Percentiles rank a stretch among this genome's conserved stretches.
Conservation (phyloP, 2,329 filamentous ascomycete species). For the Allantophomopsis cytisporea region DNA sequence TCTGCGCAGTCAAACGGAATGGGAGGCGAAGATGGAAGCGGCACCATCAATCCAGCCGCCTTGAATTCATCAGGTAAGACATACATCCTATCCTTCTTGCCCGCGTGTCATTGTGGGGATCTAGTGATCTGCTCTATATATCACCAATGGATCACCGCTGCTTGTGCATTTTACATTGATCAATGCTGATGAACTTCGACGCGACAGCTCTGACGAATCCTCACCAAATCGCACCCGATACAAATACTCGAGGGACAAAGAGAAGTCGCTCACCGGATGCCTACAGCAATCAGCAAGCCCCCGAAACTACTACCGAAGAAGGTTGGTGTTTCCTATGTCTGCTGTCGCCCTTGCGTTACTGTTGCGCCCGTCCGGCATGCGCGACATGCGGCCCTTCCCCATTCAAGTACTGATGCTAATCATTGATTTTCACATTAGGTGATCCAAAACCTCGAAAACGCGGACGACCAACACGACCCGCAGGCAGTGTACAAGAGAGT, state of each 20-base stretch:
- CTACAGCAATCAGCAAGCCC: slow-evolving; percentile 35
- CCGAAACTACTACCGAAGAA: too few relatives aligned
- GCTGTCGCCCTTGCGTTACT: slow-evolving; percentile 3
- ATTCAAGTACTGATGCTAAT: slow-evolving; percentile 7
- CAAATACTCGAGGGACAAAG: slow-evolving; percentile 58
- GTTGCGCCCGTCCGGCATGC: slow-evolving; percentile 12
- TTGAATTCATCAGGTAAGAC: slow-evolving; percentile 64
- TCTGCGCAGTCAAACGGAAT: slow-evolving; percentile 53
- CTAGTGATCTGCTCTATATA: too few relatives aligned
- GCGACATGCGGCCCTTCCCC: slow-evolving; percentile 10
- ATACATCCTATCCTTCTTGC: slow-evolving; percentile 17
- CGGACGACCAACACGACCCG: slow-evolving; percentile 21
- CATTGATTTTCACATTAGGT: slow-evolving; percentile 19
- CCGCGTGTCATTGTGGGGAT: slow-evolving; percentile 3
- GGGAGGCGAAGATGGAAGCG: slow-evolving; percentile 55
- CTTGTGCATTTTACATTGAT: too few relatives aligned
- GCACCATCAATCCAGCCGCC: slow-evolving; percentile 82
- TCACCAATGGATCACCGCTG: too few relatives aligned
- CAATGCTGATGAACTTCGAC: too few relatives aligned
- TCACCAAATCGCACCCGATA: slow-evolving; percentile 29
- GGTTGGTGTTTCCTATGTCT: too few relatives aligned
- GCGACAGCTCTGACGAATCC: slow-evolving; percentile 12
- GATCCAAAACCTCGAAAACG: slow-evolving; percentile 24
- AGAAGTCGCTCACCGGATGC: slow-evolving; percentile 58
- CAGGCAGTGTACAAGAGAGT: slow-evolving; percentile 40